Evolutionary conservation across 75 land plant species (phyloP).

Genomic region (Sequoiadendron giganteum): DNA sequence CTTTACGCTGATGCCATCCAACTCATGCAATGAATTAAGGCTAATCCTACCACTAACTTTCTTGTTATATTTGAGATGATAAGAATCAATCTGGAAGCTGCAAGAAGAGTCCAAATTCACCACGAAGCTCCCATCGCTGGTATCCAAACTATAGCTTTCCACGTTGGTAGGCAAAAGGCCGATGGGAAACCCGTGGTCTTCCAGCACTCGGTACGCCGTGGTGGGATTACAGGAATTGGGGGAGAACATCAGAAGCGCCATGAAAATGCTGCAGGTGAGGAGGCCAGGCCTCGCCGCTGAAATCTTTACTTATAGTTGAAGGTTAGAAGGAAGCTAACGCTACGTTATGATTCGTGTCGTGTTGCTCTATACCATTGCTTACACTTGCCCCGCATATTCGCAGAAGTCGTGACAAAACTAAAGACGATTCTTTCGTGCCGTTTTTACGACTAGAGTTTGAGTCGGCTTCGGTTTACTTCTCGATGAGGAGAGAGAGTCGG

Average conservation of each 20-base stretch:
- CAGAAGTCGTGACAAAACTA: too few species aligned
- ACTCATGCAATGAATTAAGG: conserved; percentile 13
- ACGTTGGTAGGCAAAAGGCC: conserved; percentile 57
- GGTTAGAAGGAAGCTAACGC: neutral
- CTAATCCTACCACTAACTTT: conserved; percentile 29
- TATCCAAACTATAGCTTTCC: conserved; percentile 27
- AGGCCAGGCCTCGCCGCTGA: too few species aligned
- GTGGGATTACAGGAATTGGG: neutral
- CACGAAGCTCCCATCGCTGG: conserved; percentile 34
- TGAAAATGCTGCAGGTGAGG: neutral
- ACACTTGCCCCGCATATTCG: too few species aligned
- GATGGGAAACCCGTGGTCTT: conserved; percentile 39
- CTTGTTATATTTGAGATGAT: conserved; percentile 36
- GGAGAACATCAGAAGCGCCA: neutral
- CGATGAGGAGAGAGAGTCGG: too few species aligned
- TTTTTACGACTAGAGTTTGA: too few species aligned
- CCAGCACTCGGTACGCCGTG: conserved; percentile 51
- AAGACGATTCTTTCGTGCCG: too few species aligned
- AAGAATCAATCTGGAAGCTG: conserved; percentile 41
- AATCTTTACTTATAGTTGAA: neutral
- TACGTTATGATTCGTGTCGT: neutral
- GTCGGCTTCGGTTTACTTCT: too few species aligned
- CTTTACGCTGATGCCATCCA: conserved; percentile 48
- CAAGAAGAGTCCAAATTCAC: conserved; percentile 31
- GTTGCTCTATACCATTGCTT: neutral